Evolutionary conservation across 345 rosid genomes (phyloP).

Genomic region (Bruguiera sexangula): DNA sequence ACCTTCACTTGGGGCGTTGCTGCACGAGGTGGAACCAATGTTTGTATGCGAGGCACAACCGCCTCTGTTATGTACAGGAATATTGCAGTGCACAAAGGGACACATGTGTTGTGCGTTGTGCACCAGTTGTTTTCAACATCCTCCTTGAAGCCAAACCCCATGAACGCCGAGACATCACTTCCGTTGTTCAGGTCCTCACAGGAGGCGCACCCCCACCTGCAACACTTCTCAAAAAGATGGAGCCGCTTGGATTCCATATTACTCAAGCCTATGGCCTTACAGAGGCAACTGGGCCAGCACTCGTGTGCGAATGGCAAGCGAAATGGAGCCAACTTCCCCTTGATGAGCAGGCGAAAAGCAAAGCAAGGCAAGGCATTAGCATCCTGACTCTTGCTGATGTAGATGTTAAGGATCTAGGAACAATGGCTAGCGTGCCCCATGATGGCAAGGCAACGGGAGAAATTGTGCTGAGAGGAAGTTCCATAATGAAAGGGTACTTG

Average conservation of each 20-base stretch:
- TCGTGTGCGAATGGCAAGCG: constrained; percentile 62
- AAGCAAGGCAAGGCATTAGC: constrained; percentile 53
- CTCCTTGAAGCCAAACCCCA: constrained; percentile 41
- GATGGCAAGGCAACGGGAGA: constrained; percentile 61
- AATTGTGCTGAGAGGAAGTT: constrained; percentile 54
- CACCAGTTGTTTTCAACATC: constrained; percentile 59
- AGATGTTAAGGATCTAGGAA: constrained; percentile 47
- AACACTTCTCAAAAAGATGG: constrained; percentile 39
- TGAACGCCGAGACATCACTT: constrained; percentile 27
- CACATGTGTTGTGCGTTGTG: constrained; percentile 70
- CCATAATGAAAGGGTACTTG: constrained; percentile 33
- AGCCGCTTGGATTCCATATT: constrained; percentile 46
- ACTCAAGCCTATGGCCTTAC: constrained; percentile 68
- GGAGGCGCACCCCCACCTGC: constrained; percentile 73
- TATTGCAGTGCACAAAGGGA: constrained; percentile 45
- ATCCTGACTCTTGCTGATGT: constrained; percentile 50
- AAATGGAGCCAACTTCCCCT: constrained; percentile 44
- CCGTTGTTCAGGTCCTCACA: constrained; percentile 47
- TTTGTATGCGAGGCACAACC: constrained; percentile 50
- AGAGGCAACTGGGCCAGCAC: constrained; percentile 56
- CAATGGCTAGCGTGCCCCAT: constrained; percentile 47
- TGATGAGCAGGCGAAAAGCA: constrained; percentile 29
- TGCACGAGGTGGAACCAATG: constrained; percentile 61
- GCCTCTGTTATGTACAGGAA: constrained; percentile 40
- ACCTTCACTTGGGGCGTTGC: constrained; percentile 36